Evolutionary conservation across 2,329 filamentous ascomycete genomes (phyloP).

Genomic region (Hymenoscyphus scutula): DNA sequence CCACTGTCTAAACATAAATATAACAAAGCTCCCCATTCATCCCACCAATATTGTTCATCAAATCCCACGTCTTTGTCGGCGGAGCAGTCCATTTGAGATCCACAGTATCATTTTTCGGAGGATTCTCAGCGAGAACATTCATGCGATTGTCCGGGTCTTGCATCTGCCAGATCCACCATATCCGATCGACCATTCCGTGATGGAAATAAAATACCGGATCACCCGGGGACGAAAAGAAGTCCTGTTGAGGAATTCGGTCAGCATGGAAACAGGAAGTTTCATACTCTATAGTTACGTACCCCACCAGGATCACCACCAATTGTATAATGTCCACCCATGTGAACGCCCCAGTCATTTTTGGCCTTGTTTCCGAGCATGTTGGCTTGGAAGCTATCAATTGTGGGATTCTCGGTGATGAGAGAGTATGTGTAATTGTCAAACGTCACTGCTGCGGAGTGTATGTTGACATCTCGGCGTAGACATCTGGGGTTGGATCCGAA

Average conservation of each 20-base stretch:
- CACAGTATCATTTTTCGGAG: constrained; percentile 9
- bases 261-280: too few relatives aligned
- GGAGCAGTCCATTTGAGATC: constrained; percentile 14
- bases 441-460: constrained; percentile 34
- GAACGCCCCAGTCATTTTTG: constrained; percentile 38
- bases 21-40: constrained; percentile 13
- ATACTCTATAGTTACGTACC: constrained; percentile 33
- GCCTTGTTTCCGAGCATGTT: constrained; percentile 41
- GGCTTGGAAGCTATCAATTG: constrained; percentile 45
- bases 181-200: constrained; percentile 45
- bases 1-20: constrained; percentile 25
- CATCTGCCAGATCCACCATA: constrained; percentile 49
- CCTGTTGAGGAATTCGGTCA: constrained; percentile 29
- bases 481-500: constrained; percentile 43
- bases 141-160: constrained; percentile 39
- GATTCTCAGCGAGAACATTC: constrained; percentile 32
- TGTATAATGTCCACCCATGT: constrained; percentile 42
- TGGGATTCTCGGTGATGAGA: constrained; percentile 40
- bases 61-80: constrained; percentile 12
- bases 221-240: constrained; percentile 43
- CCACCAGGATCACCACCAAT: constrained; percentile 45
- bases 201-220: constrained; percentile 47
- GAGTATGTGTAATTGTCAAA: constrained; percentile 24
- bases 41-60: constrained; percentile 16
- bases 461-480: constrained; percentile 43